Evolutionary conservation across 768 basidiomycete genomes (phyloP), one percentile per base, ranked within the genome.

Genomic region (Artomyces pyxidatus): DNA sequence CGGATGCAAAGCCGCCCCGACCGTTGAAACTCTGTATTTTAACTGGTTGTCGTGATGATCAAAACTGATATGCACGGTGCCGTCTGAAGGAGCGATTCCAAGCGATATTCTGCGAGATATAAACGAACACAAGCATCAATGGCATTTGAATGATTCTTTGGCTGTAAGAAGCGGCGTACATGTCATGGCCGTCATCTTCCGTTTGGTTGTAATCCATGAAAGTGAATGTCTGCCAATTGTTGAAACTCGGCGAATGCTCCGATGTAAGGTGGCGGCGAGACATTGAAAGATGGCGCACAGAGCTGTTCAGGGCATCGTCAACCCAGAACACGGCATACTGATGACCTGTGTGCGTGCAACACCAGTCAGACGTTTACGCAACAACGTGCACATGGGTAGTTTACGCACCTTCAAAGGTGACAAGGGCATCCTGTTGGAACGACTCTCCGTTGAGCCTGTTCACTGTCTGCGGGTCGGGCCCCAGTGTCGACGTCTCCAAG

Each of bases 21-120:
- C 26, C 7, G 55, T 43, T 1, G 68, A 68, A 0, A 64, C 48
- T 10, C 68, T 62, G 40, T 68, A 67, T 37, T 61, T 59, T 21
- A 70, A 58, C n/a, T 54, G 47, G 45, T 66, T 67, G 52, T 67
- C 66, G 52, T 67, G 68, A 47, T 70, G 67, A 37, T 69, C 67
- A 43, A 66, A 68, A 3, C 62, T 63, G 1, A 69, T 42, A 35
- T 68, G 65, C 1, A 69, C 48, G 1, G 66, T 66, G 3, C 68
- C 68, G 30, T 69, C 68, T 17, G 60, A 60, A n/a, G 52, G 61
- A 6, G 67, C 67, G 3, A 69, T 66, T 2, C 68, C 68, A 1
- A 69, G 37, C 0, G 67, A 66, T 2, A 69, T 69, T 8, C 65
- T 69, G 30, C 28, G 12, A 8, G 19, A 22, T 39, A 16, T 28